Evolutionary conservation across 495 filamentous ascomycete species (phyloP), one percentile per base, ranked within the genome.

Genomic region (Apodospora peruviana): DNA sequence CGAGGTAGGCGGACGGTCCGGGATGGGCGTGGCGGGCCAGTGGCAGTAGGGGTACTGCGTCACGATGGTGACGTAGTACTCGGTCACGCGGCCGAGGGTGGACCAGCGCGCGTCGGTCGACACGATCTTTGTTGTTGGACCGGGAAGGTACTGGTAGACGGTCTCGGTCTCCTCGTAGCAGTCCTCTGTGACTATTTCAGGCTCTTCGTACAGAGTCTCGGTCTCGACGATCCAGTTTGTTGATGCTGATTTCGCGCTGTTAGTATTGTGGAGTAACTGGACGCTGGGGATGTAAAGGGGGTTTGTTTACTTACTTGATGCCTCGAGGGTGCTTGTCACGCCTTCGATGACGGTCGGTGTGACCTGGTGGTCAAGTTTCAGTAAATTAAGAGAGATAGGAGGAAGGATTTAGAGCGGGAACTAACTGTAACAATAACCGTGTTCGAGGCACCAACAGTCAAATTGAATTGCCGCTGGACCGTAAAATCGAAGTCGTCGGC

Each of bases 151-250:
- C 17, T 52, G 23, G 38, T 54, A n/a, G 18, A 56, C 47, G 0
- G 60, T 64, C n/a, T 60, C 52, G 0, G 52, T 58, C 1, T 55
- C 46, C 7, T 38, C 17, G 17, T 58, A 55, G 43, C 60, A 64
- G 36, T 58, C 46, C 5, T 40, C 42, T 2, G 51, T 58, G 2
- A 58, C 41, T 14, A 51, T 48, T 12, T 58, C 41, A 2, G 60
- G 60, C 0, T 52, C 45, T 2, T 17, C 47, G 29, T 60, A 54
- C 10, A 52, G 16, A 2, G 55, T 58, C 16, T 58, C 52, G 1
- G 50, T 52, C 22, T 57, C 60, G 1, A 22, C 48, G 19, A 58
- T 29, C 47, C 53, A 51, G n/a, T 45, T 42, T 16, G 53, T 59
- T 4, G 53, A 17, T 4, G 60, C 60, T 62, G 17, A 10, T 32